Conservation (phyloP, 495 filamentous ascomycete species). For the Penicillium lividum region DNA sequence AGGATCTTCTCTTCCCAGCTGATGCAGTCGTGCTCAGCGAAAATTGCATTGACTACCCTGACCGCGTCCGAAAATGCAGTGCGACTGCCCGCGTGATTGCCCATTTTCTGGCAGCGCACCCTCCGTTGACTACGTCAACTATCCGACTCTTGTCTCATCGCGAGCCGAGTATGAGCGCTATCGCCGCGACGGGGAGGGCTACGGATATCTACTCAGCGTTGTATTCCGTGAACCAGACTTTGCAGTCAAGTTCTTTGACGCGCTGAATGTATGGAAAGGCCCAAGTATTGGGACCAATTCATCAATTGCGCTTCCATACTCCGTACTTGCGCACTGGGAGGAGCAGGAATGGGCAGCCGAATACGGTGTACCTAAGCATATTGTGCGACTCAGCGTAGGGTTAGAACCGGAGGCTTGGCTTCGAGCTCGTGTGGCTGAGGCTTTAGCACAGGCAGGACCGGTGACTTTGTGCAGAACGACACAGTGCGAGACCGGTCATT, state of each 20-base stretch:
- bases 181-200: constrained; percentile 17
- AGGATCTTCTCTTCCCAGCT: constrained; percentile 22
- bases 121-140: constrained; percentile 14
- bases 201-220: constrained; percentile 22
- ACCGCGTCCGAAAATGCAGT: constrained; percentile 19
- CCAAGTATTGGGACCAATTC: constrained; percentile 30
- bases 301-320: constrained; percentile 21
- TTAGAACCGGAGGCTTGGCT: constrained; percentile 11
- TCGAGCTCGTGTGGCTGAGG: no score
- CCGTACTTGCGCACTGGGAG: constrained; percentile 16
- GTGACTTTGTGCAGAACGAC: no score
- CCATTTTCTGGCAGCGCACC: constrained; percentile 16
- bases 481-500: no score
- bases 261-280: constrained; percentile 24
- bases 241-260: constrained; percentile 24
- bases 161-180: constrained; percentile 18
- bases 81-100: constrained; percentile 13
- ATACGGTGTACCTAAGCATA: constrained; percentile 18
- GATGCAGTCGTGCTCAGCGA: constrained; percentile 19
- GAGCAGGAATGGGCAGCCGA: constrained; percentile 27
- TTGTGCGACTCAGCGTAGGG: constrained; percentile 28
- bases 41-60: constrained; percentile 19
- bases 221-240: constrained; percentile 15
- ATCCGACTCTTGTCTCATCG: constrained; percentile 16
- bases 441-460: no score